Evolutionary conservation across 1,284 basidiomycete species (phyloP), one percentile per base, ranked within the genome.

Genomic region (Ustilago curta): DNA sequence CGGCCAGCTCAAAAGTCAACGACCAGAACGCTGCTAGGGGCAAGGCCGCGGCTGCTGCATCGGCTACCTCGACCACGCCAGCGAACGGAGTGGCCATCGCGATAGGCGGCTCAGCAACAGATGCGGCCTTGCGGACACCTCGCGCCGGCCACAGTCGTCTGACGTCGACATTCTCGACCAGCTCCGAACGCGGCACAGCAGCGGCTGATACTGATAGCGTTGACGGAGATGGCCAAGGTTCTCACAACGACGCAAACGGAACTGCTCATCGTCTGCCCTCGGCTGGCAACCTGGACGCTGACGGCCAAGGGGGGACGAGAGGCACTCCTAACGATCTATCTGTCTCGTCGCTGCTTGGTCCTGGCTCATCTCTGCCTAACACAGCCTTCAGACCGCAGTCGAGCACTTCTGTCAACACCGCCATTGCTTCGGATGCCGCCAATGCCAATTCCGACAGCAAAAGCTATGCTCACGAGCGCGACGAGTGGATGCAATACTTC

Each of bases 401-500:
- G 16, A 45, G 43, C 39, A 37, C 47, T 6, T 25, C 60, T 18
- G 32, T 43, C 3, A 44, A 40, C 21, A 23, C 48, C 8, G 23
- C 48, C n/a, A 40, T 42, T 19, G 39, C 35, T 40, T 23, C 50
- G 4, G 66, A 55, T 8, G 37, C 44, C 1, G 21, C 42, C 23
- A 43, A 44, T 3, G n/a, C 42, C 23, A 48, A 21, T 5, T 29
- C 40, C 7, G 61, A 60, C n/a, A 58, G 53, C 40, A 59, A 47
- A 39, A 54, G 48, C 45, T 64, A 53, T 31, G 61, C 61, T 6
- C 44, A 59, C 49, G 70, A 68, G 16, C 64, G 71, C 29, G 71
- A 74, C 43, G 72, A 75, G 55, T 75, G 72, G 72, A 75, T 75
- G 72, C 63, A 70, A 39, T 69, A 75, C 59, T 75, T 70, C 37